Evolutionary conservation across 768 basidiomycete species (phyloP), one percentile per base, ranked within the genome.

Genomic region (Lyophyllum shimeji): DNA sequence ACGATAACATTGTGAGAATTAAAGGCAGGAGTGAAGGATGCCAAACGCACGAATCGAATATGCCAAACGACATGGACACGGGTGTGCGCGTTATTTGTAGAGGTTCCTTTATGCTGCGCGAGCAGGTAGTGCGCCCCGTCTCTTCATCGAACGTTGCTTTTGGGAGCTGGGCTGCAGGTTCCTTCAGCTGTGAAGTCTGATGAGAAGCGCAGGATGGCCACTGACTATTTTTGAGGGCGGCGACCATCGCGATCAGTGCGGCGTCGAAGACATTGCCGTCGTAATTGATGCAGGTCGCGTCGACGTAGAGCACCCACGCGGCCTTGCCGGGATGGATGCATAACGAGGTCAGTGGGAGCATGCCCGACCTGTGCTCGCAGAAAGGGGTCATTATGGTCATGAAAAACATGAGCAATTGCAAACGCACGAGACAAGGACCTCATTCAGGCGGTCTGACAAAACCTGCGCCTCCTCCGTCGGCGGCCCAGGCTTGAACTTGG

Each of bases 201-300:
- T 29, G 39, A 50, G n/a, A 33, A 17, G 13, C 20, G 49, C 27
- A 9, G 29, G 25, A 52, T 52, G 13, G 29, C 42, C 1, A 75
- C 90, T 47, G 62, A 96, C 95, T 89, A 58, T 94, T 93, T 68
- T 77, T 81, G 43, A 98, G 74, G 5, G 96, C 95, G 8, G 89
- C 85, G 47, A 94, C 83, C 78, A 95, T 90, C 0, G 93, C 93
- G 20, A 98, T 68, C 9, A 98, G 77, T 0, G 92, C 81, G 0
- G 97, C 93, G 61, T 99, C 97, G 56, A 95, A 93, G 1, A 81
- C 89, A 65, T 98, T 98, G 5, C 97, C 97, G 68, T 98, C 95
- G 67, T 96, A 97, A 73, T 97, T 98, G 60, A 99, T 92, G 67
- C 96, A 98, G 0, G 89, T 91, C 25, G 91, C 85, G 61, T 99